Base-by-base conservation (phyloP, 2,329 filamentous ascomycete genomes). In the Leptodontidium sp. region DNA sequence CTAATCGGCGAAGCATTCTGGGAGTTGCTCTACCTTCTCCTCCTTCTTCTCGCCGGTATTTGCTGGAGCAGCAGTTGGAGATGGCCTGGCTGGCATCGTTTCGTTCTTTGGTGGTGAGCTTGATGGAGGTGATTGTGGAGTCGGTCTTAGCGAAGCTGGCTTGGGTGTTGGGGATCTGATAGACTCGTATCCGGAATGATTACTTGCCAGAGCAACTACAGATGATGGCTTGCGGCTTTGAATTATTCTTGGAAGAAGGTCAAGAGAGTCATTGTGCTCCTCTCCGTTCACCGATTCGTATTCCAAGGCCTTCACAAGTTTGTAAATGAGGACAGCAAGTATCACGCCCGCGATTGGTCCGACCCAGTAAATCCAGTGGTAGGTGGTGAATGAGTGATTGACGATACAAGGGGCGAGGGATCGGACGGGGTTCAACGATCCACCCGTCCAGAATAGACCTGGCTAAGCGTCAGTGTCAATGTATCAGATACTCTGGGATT, bases 361-460 rank as follows among this genome's bases (percentile, higher is more conserved):
- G 12, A 88, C 72, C 82, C 79, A 82, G 73, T 85, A 85, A 57
- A 85, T 84, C 83, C 83, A 85, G 71, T 84, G 83, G 68, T 84
- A 80, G 4, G 68, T 65, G 29, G 80, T 77, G 69, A 85, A 85
- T 0, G 75, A 77, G 11, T 74, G 75, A 2, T 79, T 81, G 24
- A 84, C 78, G 38, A 84, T 82, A 70, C 79, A 82, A 1, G 84
- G 84, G 1, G 82, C 83, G 63, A 86, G 81, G 55, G 80, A 81
- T 53, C 83, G 80, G 21, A 82, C 80, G 9, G 84, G 83, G 70
- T 85, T 85, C 17, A 85, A 76, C 4, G 82, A 83, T 40, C 81
- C 83, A 49, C 84, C 83, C 11, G 84, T 85, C 68, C 82, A 85
- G 70, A 82, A 82, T 21, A 85, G 80, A 38, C 83, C 83, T 78